phyloP scores from a whole-genome alignment of 2,329 filamentous ascomycete species.

The Xylaria sp. region DNA sequence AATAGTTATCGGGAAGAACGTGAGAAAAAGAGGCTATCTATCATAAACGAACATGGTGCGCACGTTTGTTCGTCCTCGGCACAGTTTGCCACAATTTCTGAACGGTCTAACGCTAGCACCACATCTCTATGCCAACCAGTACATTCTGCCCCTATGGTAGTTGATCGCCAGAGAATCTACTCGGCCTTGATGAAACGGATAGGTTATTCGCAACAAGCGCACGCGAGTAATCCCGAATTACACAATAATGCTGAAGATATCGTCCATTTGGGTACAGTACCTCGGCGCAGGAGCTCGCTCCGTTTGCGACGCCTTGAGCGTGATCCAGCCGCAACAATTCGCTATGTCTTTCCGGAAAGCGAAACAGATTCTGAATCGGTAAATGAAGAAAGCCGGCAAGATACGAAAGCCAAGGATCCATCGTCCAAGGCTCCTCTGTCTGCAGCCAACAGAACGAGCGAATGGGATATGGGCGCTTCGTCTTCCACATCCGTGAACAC shows the following conservation, averaged over 20 bases:
- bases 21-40: constrained; percentile 69
- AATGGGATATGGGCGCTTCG: constrained; percentile 9
- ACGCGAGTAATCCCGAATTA: constrained; percentile 37
- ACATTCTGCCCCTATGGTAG: constrained; percentile 43
- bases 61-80: constrained; percentile 56
- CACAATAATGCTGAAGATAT: constrained; percentile 39
- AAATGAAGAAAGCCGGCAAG: constrained; percentile 22
- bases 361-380: constrained; percentile 37
- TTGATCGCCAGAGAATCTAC: constrained; percentile 70
- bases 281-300: constrained; percentile 41
- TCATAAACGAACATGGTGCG: constrained; percentile 68
- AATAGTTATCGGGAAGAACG: constrained; percentile 55
- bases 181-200: constrained; percentile 71
- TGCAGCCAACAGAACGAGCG: neutral
- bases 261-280: constrained; percentile 34
- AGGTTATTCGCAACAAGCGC: constrained; percentile 52
- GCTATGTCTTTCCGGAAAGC: constrained; percentile 43
- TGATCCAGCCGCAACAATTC: constrained; percentile 42
- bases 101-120: constrained; percentile 40
- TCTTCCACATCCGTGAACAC: constrained; percentile 21
- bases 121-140: constrained; percentile 30
- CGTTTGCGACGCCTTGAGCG: constrained; percentile 11
- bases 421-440: neutral
- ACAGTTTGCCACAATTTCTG: constrained; percentile 44
- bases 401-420: neutral